Evolutionary conservation across 164 flowering plant genomes (phyloP).

Genomic region (Macadamia integrifolia): DNA sequence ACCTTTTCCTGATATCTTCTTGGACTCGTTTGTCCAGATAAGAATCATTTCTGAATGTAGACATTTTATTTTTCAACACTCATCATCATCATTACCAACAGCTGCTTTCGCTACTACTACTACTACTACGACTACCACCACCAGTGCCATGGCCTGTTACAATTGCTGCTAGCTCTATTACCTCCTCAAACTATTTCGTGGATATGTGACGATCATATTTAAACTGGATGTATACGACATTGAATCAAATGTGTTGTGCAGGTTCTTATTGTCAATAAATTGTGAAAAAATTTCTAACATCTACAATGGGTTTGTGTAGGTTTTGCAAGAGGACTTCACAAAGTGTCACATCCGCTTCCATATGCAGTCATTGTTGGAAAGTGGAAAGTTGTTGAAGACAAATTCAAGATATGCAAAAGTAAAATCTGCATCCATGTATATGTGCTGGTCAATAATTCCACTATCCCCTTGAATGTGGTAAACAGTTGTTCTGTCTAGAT

Average conservation of each 20-base stretch:
- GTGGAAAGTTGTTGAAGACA: conserved; percentile 14
- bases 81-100: too few species aligned
- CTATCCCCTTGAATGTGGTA: neutral
- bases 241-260: neutral
- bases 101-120: too few species aligned
- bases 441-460: neutral
- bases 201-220: neutral
- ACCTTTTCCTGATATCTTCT: too few species aligned
- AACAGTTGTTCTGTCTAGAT: neutral
- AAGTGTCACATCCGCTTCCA: conserved; percentile 69
- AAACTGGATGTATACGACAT: neutral
- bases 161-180: too few species aligned
- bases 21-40: too few species aligned
- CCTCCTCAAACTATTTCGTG: too few species aligned
- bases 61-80: too few species aligned
- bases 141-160: too few species aligned
- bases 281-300: neutral
- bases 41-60: too few species aligned
- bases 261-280: neutral
- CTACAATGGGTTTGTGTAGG: conserved; percentile 36
- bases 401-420: conserved; percentile 58
- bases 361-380: conserved; percentile 40
- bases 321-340: conserved; percentile 84
- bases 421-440: conserved; percentile 16
- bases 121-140: too few species aligned